phyloP scores from a whole-genome alignment of 2,329 filamentous ascomycete genomes.

The Claviceps monticola region DNA sequence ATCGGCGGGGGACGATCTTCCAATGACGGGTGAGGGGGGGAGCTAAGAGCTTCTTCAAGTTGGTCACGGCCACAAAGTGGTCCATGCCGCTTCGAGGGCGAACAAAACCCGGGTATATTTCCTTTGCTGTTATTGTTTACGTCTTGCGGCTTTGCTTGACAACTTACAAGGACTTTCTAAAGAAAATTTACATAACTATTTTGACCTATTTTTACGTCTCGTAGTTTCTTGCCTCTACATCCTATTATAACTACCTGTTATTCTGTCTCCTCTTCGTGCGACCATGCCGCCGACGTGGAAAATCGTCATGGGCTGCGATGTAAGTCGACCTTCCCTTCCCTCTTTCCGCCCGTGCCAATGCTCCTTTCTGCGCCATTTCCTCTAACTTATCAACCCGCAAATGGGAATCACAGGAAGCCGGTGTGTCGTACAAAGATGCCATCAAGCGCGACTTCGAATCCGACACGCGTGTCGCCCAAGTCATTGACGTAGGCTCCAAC shows the following conservation, averaged over 20 bases:
- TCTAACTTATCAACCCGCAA: neutral
- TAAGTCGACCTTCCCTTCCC: constrained; percentile 18
- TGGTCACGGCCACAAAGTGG: neutral
- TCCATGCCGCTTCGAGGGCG: neutral
- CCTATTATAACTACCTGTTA: neutral
- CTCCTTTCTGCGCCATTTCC: neutral
- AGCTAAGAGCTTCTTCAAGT: neutral
- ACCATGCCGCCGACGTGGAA: constrained; percentile 35
- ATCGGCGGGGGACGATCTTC: neutral
- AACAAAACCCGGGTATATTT: neutral
- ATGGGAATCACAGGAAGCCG: constrained; percentile 42
- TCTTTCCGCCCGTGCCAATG: too few species aligned
- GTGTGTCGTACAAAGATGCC: constrained; percentile 63
- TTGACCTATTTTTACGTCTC: neutral
- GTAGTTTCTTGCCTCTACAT: neutral
- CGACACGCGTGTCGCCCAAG: constrained; percentile 49
- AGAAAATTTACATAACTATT: neutral
- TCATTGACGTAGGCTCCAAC: constrained; percentile 63
- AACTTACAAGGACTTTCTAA: neutral
- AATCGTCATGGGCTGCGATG: constrained; percentile 41
- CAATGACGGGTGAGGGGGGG: neutral
- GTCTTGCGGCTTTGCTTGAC: neutral
- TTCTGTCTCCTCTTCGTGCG: neutral
- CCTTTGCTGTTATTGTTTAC: neutral
- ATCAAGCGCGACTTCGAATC: constrained; percentile 60